Evolutionary conservation across 306 rosid genomes (phyloP), one percentile per base, ranked within the genome.

Genomic region (Dicorynia guianensis): DNA sequence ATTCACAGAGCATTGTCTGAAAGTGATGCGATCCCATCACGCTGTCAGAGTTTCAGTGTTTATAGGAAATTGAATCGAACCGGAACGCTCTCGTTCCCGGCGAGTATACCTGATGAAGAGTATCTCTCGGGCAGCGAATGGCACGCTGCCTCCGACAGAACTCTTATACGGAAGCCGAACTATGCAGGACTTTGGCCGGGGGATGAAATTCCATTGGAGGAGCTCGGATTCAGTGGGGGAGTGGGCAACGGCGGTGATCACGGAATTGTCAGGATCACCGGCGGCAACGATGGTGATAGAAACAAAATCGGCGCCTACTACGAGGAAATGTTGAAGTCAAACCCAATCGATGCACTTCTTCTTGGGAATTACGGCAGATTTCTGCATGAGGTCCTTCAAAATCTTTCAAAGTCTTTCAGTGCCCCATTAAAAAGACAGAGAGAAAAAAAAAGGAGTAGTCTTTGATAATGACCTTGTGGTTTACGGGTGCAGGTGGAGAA

Each of bases 361-460:
- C 88, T 91, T 7, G 81, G 96, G 76, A 94, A 94, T 69, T 94
- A 94, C 84, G 97, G 83, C 10, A 90, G 88, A 80, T 94, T 77
- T 83, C 82, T 94, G 47, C 87, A 91, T 57, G 91, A 89, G 98
- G 98, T 91, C 74, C 40, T 63, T 50, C 7, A 38, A 50, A 14
- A 14, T 8, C n/a, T 25, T 30, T 67, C 63, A 33, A 11, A 52
- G 3, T 60, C 25, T 11, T 36, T 34, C 4, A 64, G 9, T 53
- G 56, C 57, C 14, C 44, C 15, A 1, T 63, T 75, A 2, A 14
- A 5, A 8, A 10, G 20, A 36, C 0, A 18, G 15, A 42, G 25
- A 0, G 11, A 25, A 18, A 14, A 13, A 20, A 4, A 5, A 8
- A 13, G 38, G 3, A 61, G 30, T 25, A 25, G 30, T 25, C 2